Evolutionary conservation across 805 yeast genomes (phyloP).

Genomic region (Wickerhamiella dianesei): DNA sequence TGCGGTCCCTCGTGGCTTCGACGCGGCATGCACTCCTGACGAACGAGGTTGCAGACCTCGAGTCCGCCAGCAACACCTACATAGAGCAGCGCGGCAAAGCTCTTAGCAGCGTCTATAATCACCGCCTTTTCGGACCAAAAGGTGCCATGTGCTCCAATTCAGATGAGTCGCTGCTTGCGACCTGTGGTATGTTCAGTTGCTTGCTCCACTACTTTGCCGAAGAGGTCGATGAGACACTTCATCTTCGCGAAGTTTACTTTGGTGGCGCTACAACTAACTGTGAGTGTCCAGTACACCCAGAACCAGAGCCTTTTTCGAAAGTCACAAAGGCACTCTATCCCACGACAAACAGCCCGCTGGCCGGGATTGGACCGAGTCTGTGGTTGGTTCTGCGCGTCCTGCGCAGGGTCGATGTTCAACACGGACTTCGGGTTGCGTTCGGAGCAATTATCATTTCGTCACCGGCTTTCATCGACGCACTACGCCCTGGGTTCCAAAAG

Average conservation of each 20-base stretch:
- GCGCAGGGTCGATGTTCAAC: slow-evolving; percentile 54
- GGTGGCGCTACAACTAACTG: no score
- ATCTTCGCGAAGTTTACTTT: neutral
- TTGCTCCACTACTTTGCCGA: slow-evolving; percentile 48
- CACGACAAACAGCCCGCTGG: slow-evolving; percentile 8
- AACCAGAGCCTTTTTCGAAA: slow-evolving; percentile 1
- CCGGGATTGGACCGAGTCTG: slow-evolving; percentile 18
- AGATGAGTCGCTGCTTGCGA: slow-evolving; percentile 47
- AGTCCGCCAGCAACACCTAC: slow-evolving; percentile 41
- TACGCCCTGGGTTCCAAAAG: slow-evolving; percentile 39
- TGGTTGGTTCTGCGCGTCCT: slow-evolving; percentile 36
- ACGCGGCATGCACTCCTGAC: slow-evolving; percentile 40
- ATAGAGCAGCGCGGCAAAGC: slow-evolving; percentile 44
- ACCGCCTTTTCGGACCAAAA: slow-evolving; percentile 32
- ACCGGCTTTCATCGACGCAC: slow-evolving; percentile 50
- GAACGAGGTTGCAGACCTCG: slow-evolving; percentile 18
- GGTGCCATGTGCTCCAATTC: neutral
- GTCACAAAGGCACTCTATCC: slow-evolving; percentile 14
- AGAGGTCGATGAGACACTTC: slow-evolving; percentile 36
- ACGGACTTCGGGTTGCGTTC: slow-evolving; percentile 65
- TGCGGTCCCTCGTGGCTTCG: slow-evolving; percentile 51
- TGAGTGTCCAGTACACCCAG: neutral
- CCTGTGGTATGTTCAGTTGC: slow-evolving; percentile 67
- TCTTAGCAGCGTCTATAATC: slow-evolving; percentile 43
- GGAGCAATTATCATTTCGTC: slow-evolving; percentile 56